A percentile compares a stretch with the other conserved stretches of the same genome.
phyloP scores from a whole-genome alignment of 2,329 filamentous ascomycete species.

The Chalaropsis ovoidea region DNA sequence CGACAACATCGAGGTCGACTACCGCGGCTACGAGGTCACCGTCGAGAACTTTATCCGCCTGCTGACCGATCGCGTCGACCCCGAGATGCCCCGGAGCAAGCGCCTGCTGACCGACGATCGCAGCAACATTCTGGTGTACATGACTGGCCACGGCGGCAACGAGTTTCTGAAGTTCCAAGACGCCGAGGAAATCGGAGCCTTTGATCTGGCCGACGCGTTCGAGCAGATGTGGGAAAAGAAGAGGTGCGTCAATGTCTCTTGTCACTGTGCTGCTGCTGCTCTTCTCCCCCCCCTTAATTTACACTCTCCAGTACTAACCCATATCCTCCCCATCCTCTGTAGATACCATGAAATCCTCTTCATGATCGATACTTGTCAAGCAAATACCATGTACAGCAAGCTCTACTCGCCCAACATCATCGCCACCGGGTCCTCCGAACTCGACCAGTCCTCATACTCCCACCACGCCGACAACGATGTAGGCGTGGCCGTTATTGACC shows the following conservation, averaged over 20 bases:
- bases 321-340: neutral
- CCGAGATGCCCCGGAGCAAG: constrained; percentile 92
- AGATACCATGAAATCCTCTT: constrained; percentile 95
- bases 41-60: constrained; percentile 97
- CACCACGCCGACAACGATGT: constrained; percentile 98
- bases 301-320: neutral
- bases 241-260: constrained; percentile 43
- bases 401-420: constrained; percentile 98
- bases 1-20: constrained; percentile 98
- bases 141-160: constrained; percentile 96
- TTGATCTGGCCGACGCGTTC: constrained; percentile 92
- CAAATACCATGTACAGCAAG: constrained; percentile 98
- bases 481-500: constrained; percentile 93
- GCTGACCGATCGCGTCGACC: constrained; percentile 84
- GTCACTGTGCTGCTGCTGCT: neutral
- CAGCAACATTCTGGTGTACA: constrained; percentile 96
- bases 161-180: constrained; percentile 99
- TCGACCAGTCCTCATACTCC: constrained; percentile 93
- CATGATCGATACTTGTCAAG: constrained; percentile 99
- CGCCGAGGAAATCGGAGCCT: constrained; percentile 91
- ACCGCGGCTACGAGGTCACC: constrained; percentile 94
- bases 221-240: constrained; percentile 99
- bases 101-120: constrained; percentile 86
- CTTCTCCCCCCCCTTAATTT: neutral
- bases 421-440: constrained; percentile 88